Evolutionary conservation across 805 yeast species (phyloP).

Genomic region (Ogataea minuta): DNA sequence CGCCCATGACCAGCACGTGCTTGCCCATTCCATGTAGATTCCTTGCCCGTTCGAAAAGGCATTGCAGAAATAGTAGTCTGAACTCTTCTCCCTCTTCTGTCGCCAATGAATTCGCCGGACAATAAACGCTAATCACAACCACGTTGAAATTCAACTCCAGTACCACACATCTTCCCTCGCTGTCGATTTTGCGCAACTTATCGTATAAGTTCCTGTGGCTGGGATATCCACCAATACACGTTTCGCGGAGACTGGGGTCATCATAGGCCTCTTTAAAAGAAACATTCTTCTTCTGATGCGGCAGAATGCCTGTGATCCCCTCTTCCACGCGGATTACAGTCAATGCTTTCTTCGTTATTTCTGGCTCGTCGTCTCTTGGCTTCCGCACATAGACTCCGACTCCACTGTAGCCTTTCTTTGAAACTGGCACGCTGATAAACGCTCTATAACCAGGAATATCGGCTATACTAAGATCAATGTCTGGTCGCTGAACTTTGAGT

Average conservation of each 20-base stretch:
- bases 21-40: constrained; percentile 57
- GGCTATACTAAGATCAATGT: constrained; percentile 37
- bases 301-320: constrained; percentile 76
- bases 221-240: constrained; percentile 73
- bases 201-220: constrained; percentile 35
- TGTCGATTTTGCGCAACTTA: constrained; percentile 48
- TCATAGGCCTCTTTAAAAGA: constrained; percentile 29
- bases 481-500: constrained; percentile 60
- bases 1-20: constrained; percentile 80
- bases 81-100: constrained; percentile 64
- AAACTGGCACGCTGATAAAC: constrained; percentile 65
- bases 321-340: constrained; percentile 78
- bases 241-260: constrained; percentile 10
- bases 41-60: constrained; percentile 60
- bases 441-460: constrained; percentile 56
- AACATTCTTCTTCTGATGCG: constrained; percentile 17
- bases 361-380: constrained; percentile 45
- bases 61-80: constrained; percentile 54
- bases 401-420: constrained; percentile 85
- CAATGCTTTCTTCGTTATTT: constrained; percentile 36
- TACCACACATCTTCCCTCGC: constrained; percentile 81
- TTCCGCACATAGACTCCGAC: constrained; percentile 77
- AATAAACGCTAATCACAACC: constrained; percentile 68
- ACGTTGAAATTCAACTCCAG: constrained; percentile 65
- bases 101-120: constrained; percentile 86